Evolutionary conservation across 2,329 filamentous ascomycete species (phyloP).

Genomic region (Epichloe glyceriae): DNA sequence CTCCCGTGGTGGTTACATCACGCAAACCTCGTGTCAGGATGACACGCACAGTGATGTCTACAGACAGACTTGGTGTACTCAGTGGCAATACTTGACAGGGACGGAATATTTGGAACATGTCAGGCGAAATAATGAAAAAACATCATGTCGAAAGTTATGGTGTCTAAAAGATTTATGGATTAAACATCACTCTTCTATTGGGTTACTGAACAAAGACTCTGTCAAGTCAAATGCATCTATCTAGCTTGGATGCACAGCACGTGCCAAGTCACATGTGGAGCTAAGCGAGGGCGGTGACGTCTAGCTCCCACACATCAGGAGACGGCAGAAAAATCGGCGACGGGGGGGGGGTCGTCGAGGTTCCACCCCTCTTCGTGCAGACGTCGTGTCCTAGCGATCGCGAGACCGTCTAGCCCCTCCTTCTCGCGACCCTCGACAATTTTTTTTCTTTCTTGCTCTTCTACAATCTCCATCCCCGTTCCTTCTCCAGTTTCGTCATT

Average conservation of each 20-base stretch:
- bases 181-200: too few relatives aligned
- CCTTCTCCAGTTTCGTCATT: too few relatives aligned
- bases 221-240: too few relatives aligned
- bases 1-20: not conserved
- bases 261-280: constrained; percentile 13
- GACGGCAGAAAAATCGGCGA: constrained; percentile 27
- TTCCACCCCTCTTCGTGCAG: constrained; percentile 11
- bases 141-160: too few relatives aligned
- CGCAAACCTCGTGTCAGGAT: not conserved
- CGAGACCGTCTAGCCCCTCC: constrained; percentile 11
- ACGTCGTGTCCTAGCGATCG: constrained; percentile 8
- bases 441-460: constrained; percentile 13
- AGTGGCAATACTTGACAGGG: not conserved
- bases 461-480: not conserved
- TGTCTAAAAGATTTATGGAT: too few relatives aligned
- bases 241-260: constrained; percentile 3
- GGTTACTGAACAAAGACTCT: too few relatives aligned
- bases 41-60: not conserved
- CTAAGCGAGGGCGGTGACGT: constrained; percentile 19
- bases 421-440: constrained; percentile 11
- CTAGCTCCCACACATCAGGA: constrained; percentile 27
- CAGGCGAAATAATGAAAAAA: too few relatives aligned
- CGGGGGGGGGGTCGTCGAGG: constrained; percentile 16
- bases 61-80: not conserved
- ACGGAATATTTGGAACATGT: too few relatives aligned